Conservation (phyloP, 2,329 filamentous ascomycete species). For the Lecanosticta acicola region DNA sequence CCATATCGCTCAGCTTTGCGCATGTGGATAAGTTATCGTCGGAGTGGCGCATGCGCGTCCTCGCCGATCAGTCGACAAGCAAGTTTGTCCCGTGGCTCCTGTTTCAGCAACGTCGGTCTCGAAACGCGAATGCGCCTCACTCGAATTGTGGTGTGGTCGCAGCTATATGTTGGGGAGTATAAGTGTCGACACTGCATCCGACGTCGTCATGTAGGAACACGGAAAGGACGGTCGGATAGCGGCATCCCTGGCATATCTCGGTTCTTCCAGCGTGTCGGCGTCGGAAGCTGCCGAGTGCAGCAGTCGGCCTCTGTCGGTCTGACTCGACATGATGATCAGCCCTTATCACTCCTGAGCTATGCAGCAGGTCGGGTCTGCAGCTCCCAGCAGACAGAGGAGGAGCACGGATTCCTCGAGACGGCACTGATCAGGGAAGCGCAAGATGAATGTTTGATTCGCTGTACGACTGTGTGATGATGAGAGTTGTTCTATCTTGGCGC, state of each 20-base stretch:
- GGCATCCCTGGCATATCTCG: constrained; percentile 1
- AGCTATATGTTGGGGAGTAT: background rate
- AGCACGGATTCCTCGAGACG: background rate
- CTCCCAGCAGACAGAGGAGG: no score
- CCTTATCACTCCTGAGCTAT: background rate
- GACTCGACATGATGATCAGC: background rate
- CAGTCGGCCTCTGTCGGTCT: constrained; percentile 1
- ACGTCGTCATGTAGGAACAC: background rate
- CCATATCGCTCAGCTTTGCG: no score
- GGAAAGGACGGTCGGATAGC: background rate
- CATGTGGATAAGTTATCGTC: no score
- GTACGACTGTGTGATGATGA: constrained; percentile 4
- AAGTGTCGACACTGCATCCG: background rate
- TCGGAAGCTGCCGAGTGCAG: background rate
- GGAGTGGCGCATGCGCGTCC: no score
- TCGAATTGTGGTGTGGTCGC: no score
- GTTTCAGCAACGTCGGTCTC: background rate
- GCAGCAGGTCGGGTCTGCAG: background rate
- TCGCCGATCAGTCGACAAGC: no score
- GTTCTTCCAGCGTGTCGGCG: background rate
- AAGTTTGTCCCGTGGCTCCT: background rate
- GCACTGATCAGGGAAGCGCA: background rate
- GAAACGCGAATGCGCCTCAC: background rate
- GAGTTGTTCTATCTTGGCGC: constrained; percentile 9
- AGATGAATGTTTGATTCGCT: constrained; percentile 1